phyloP scores from a whole-genome alignment of 257 asterid genomes.

The Jaltomata sinuosa region DNA sequence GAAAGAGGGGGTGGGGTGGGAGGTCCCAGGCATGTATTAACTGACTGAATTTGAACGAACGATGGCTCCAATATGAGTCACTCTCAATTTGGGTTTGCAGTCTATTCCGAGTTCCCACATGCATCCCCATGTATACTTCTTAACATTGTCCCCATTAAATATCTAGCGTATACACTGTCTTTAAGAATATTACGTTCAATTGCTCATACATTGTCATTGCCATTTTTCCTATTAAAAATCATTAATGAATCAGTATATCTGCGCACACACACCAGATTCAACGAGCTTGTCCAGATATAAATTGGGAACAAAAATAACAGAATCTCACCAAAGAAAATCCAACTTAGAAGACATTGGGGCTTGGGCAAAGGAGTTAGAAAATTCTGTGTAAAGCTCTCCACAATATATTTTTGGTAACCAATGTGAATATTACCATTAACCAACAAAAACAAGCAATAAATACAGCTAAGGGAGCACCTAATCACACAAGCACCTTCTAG shows the following conservation, averaged over 20 bases:
- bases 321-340: background rate
- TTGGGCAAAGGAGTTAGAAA: background rate
- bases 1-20: background rate
- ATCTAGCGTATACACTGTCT: too few relatives aligned
- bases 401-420: background rate
- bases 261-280: too few relatives aligned
- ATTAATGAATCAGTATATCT: too few relatives aligned
- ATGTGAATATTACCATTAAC: too few relatives aligned
- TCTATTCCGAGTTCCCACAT: background rate
- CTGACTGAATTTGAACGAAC: background rate
- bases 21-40: background rate
- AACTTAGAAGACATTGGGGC: background rate
- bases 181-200: background rate
- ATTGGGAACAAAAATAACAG: too few relatives aligned
- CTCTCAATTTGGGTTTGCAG: background rate
- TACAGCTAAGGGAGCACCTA: background rate
- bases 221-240: too few relatives aligned
- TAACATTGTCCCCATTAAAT: too few relatives aligned
- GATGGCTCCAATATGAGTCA: background rate
- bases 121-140: background rate
- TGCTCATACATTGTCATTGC: too few relatives aligned
- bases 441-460: background rate
- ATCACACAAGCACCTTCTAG: background rate
- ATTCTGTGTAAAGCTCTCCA: background rate
- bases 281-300: too few relatives aligned